Evolutionary conservation across 179 eudicot genomes (phyloP).

Genomic region (Vitellaria paradoxa): DNA sequence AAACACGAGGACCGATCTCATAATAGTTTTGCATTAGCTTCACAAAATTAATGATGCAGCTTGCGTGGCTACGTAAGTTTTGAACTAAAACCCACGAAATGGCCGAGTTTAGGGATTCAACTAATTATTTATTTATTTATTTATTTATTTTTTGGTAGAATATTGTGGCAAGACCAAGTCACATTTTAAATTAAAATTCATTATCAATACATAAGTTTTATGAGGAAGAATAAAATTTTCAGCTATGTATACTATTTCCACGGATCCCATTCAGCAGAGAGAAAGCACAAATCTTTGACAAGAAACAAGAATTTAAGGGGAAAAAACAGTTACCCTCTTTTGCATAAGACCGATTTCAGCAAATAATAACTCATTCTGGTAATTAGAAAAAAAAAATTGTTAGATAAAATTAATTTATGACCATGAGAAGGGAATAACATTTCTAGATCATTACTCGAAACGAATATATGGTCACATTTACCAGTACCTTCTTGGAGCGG

Average conservation of each 20-base stretch:
- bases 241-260: neutral
- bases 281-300: neutral
- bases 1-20: too few species aligned
- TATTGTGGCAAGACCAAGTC: too few species aligned
- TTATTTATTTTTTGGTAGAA: too few species aligned
- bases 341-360: conserved; percentile 98
- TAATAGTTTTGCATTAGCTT: too few species aligned
- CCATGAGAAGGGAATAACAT: neutral
- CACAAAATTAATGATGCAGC: too few species aligned
- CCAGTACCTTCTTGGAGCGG: conserved; percentile 76
- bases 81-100: too few species aligned
- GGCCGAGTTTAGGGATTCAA: too few species aligned
- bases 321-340: conserved; percentile 63
- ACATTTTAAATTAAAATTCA: too few species aligned
- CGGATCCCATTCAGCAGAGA: neutral
- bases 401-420: neutral
- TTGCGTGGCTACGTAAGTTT: too few species aligned
- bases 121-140: too few species aligned
- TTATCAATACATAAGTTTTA: too few species aligned
- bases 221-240: too few species aligned
- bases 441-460: neutral
- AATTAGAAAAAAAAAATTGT: neutral
- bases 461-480: neutral
- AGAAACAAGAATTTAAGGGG: neutral
- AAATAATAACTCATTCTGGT: conserved; percentile 91